A percentile compares a stretch with the other conserved stretches of the same genome.
phyloP scores from a whole-genome alignment of 1,284 basidiomycete species.

The Schizophyllum amplum region DNA sequence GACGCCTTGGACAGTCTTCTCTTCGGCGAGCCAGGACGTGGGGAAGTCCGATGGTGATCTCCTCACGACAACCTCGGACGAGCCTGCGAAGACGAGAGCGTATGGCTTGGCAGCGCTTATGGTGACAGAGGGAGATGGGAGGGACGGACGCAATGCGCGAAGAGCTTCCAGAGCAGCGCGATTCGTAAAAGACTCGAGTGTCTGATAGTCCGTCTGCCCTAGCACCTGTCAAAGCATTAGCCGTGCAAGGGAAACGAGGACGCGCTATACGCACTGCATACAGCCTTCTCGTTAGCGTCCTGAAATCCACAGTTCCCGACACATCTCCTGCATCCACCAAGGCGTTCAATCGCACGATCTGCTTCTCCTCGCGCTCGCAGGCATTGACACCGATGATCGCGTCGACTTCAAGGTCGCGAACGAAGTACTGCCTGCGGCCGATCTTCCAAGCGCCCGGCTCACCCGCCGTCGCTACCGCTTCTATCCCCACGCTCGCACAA shows the following conservation, averaged over 20 bases:
- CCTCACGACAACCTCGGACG: slow-evolving; percentile 53
- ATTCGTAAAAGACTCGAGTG: slow-evolving; percentile 70
- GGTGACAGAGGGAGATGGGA: slow-evolving; percentile 29
- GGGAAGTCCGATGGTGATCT: slow-evolving; percentile 31
- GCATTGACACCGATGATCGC: slow-evolving; percentile 69
- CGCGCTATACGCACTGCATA: slow-evolving; percentile 21
- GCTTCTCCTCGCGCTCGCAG: slow-evolving; percentile 63
- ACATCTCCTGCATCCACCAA: slow-evolving; percentile 25
- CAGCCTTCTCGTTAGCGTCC: slow-evolving; percentile 20
- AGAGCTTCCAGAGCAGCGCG: slow-evolving; percentile 43
- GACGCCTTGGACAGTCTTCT: not conserved
- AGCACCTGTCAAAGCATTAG: slow-evolving; percentile 25
- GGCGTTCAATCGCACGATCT: slow-evolving; percentile 61
- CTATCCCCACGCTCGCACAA: slow-evolving; percentile 37
- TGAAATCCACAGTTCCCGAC: slow-evolving; percentile 22
- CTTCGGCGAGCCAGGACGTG: not conserved
- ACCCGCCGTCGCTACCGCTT: slow-evolving; percentile 24
- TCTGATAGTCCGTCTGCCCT: slow-evolving; percentile 48
- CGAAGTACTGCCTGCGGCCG: slow-evolving; percentile 23
- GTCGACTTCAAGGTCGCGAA: slow-evolving; percentile 47
- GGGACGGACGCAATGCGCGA: slow-evolving; percentile 7
- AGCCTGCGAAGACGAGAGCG: slow-evolving; percentile 65
- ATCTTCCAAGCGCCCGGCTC: slow-evolving; percentile 19
- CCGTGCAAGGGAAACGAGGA: not conserved
- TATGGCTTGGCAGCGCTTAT: slow-evolving; percentile 72